Percentiles rank a stretch among this genome's conserved stretches.
phyloP scores from a whole-genome alignment of 768 basidiomycete genomes.

The Trametes meyenii region DNA sequence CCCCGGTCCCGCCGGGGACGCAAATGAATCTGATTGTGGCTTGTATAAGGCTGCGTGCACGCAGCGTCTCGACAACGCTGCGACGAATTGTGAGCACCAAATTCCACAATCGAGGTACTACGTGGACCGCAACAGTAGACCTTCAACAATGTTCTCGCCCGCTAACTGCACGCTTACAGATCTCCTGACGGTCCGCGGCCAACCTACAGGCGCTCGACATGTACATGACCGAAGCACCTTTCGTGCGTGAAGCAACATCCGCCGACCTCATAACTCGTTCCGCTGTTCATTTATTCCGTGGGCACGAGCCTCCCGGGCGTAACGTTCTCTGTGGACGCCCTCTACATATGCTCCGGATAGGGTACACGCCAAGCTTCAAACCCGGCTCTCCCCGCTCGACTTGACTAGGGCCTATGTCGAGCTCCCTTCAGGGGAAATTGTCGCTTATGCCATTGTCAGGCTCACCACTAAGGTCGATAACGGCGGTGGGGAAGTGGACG shows the following conservation, averaged over 20 bases:
- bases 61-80: no score
- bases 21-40: no score
- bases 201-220: not conserved
- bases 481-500: not conserved
- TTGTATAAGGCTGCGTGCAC: no score
- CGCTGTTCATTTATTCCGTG: not conserved
- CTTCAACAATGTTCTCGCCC: no score
- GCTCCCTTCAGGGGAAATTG: not conserved
- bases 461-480: not conserved
- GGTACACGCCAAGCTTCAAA: not conserved
- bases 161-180: no score
- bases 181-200: no score
- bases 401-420: conserved; percentile 7
- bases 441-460: conserved; percentile 12
- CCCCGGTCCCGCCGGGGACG: no score
- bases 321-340: conserved; percentile 1
- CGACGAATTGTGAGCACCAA: no score
- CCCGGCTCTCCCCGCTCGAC: conserved; percentile 8
- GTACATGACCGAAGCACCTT: not conserved
- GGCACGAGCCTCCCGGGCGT: conserved; percentile 5
- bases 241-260: conserved; percentile 1
- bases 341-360: conserved; percentile 2
- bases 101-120: no score
- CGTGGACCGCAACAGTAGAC: no score
- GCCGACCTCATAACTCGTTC: conserved; percentile 3